Evolutionary conservation across 2,329 filamentous ascomycete species (phyloP).

Genomic region (Ascochyta viciae-villosae): DNA sequence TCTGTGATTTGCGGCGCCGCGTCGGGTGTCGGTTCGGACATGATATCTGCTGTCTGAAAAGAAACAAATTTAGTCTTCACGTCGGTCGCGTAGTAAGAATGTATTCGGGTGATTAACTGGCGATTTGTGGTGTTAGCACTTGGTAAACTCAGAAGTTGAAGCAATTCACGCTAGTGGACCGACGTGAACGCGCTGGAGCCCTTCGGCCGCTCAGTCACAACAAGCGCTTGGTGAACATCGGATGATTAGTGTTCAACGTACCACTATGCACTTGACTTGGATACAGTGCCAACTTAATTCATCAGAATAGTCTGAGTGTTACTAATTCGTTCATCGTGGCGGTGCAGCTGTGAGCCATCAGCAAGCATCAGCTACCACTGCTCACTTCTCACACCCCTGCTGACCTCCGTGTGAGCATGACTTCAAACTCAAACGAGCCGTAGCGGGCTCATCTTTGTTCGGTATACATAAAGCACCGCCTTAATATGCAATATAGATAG

Average conservation of each 20-base stretch:
- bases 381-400: conserved; percentile 3
- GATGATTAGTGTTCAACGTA: background rate
- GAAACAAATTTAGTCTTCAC: background rate
- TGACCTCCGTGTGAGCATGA: conserved; percentile 4
- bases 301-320: background rate
- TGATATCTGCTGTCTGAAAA: background rate
- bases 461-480: background rate
- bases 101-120: background rate
- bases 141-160: conserved; percentile 18
- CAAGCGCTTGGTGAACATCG: background rate
- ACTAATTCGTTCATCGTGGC: background rate
- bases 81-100: background rate
- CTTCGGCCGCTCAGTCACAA: background rate
- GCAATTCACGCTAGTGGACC: conserved; percentile 11
- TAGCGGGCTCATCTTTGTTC: background rate
- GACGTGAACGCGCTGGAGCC: background rate
- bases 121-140: conserved; percentile 9
- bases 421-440: background rate
- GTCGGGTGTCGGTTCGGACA: conserved; percentile 30
- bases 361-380: background rate
- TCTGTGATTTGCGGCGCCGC: conserved; percentile 26
- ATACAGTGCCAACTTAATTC: no score
- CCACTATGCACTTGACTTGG: background rate
- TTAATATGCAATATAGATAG: background rate
- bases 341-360: background rate